Evolutionary conservation across 2,329 filamentous ascomycete genomes (phyloP), one percentile per base, ranked within the genome.

Genomic region (Annulohypoxylon truncatum): DNA sequence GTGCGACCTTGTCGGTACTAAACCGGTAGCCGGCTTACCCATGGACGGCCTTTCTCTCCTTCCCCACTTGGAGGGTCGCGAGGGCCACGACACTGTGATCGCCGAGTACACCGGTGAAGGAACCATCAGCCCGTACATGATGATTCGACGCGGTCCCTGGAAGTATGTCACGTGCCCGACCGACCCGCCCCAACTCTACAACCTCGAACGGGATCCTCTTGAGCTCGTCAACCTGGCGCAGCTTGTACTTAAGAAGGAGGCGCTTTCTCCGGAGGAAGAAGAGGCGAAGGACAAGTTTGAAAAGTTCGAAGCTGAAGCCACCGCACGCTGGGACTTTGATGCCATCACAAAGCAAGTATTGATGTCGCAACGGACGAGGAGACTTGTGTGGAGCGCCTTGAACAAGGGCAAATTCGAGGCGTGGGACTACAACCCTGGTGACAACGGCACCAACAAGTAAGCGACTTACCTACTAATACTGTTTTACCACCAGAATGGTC

Each of bases 31-130:
- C 0, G 86, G 85, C 15, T 83, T 97, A n/a, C 93, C 93, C 1
- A 91, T 97, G 82, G 94, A 97, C 73, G 94, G 94, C 33, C 83
- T 89, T 29, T 96, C 92, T 40, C 84, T 97, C 71, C 80, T 94
- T 66, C 92, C 92, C n/a, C 91, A 95, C 75, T 84, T 96, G 31
- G 82, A 90, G 73, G 88, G 87, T 53, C 80, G 80, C 20, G 79
- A 87, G n/a, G 89, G 88, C 40, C 90, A 91, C 66, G 94, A 97
- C 77, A 96, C 92, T 9, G 94, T 96, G n/a, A 91, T 95, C 73
- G 94, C 93, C 66, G 94, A 97, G 81, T 97, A 97, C 82, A 97
- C 95, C 75, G 94, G 93, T 52, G 94, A 97, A 80, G 94, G 94
- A 50, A 97, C 94, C 1, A 85, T 97, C 60, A 90, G 92, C 3